A percentile compares a stretch with the other conserved stretches of the same genome.
These are phyloP conservation scores for Talaromyces trachyspermus DNA, from an alignment of 495 filamentous ascomycete species.

Conservation along the genomic window DNA sequence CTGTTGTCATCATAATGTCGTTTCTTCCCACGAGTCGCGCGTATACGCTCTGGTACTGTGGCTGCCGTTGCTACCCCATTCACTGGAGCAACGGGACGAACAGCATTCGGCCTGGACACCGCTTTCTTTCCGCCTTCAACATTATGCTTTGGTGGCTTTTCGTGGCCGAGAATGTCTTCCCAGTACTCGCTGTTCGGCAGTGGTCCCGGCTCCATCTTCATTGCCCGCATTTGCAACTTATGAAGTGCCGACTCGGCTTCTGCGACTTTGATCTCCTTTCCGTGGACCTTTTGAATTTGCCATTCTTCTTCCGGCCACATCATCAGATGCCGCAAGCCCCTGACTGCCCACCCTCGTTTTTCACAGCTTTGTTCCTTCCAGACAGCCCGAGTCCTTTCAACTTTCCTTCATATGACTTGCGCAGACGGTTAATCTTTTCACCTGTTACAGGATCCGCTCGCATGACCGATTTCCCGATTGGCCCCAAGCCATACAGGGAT, in stretches of 20 bases:
- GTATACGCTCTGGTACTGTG: constrained; percentile 34
- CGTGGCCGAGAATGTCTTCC: constrained; percentile 52
- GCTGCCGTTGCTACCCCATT: constrained; percentile 20
- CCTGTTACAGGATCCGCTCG: constrained; percentile 57
- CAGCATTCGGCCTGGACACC: constrained; percentile 23
- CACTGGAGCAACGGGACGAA: constrained; percentile 20
- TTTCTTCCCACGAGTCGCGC: constrained; percentile 57
- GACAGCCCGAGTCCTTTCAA: constrained; percentile 54
- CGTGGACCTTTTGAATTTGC: constrained; percentile 53
- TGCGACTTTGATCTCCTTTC: constrained; percentile 47
- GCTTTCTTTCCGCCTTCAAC: constrained; percentile 32
- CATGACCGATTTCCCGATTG: constrained; percentile 56
- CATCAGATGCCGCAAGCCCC: constrained; percentile 37
- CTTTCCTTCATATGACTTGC: constrained; percentile 69
- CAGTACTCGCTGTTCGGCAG: constrained; percentile 51
- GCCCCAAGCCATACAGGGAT: constrained; percentile 51
- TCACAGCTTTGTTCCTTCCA: constrained; percentile 54
- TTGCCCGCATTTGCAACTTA: constrained; percentile 42
- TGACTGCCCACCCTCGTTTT: constrained; percentile 35
- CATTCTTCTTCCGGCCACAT: constrained; percentile 62
- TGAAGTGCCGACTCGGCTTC: constrained; percentile 38
- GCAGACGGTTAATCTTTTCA: constrained; percentile 64
- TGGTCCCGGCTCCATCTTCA: constrained; percentile 50
- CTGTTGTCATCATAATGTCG: constrained; percentile 60
- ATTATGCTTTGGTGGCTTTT: constrained; percentile 39